Evolutionary conservation across 495 filamentous ascomycete species (phyloP).

Genomic region (Hypoxylon fuscum): DNA sequence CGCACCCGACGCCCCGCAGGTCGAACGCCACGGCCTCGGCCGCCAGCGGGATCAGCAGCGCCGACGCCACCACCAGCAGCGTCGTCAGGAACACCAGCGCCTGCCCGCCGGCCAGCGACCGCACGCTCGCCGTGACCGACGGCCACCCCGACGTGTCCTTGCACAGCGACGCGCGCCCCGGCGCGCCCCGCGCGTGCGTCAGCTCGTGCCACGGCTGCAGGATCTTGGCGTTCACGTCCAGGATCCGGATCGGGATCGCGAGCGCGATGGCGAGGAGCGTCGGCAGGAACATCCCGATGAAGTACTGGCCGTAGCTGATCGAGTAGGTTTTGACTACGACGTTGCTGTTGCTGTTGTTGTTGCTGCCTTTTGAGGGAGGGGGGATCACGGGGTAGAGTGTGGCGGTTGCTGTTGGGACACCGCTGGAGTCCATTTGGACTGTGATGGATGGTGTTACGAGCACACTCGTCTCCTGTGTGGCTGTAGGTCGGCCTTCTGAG

Average conservation of each 20-base stretch:
- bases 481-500: conserved; percentile 35
- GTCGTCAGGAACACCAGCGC: conserved; percentile 42
- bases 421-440: conserved; percentile 36
- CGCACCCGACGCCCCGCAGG: conserved; percentile 42
- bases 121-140: conserved; percentile 36
- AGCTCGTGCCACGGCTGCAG: conserved; percentile 51
- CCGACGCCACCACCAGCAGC: conserved; percentile 40
- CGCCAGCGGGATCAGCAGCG: conserved; percentile 45
- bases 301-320: conserved; percentile 42
- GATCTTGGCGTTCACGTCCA: conserved; percentile 48
- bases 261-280: conserved; percentile 44
- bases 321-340: conserved; percentile 29
- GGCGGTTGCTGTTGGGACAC: conserved; percentile 42
- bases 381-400: conserved; percentile 41
- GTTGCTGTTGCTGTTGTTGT: not conserved
- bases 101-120: conserved; percentile 39
- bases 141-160: conserved; percentile 40
- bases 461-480: conserved; percentile 40
- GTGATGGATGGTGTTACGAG: conserved; percentile 31
- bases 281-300: conserved; percentile 49
- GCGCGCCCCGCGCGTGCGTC: conserved; percentile 35
- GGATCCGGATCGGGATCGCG: conserved; percentile 47
- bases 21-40: conserved; percentile 47
- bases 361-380: not conserved
- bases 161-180: conserved; percentile 42